These are phyloP conservation scores for Alternaria triticina DNA, from an alignment of 2,329 filamentous ascomycete species.

Conservation along the genomic window DNA sequence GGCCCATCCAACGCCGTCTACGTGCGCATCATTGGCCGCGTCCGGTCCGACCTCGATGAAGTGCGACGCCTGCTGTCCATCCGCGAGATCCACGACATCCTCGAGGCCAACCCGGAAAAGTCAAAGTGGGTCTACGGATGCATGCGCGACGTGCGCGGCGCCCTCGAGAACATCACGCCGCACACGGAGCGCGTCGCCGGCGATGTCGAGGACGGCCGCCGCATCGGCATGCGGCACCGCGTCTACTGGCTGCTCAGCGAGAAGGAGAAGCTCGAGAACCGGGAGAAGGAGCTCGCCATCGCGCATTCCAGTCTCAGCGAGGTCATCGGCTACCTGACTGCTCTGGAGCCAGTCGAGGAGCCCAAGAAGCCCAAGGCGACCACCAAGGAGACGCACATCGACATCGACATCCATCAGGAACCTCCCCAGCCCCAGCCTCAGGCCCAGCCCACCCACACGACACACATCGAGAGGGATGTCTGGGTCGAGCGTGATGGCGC, in stretches of 20 bases:
- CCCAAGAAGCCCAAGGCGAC: conserved; percentile 26
- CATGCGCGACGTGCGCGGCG: conserved; percentile 46
- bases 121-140: conserved; percentile 47
- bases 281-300: conserved; percentile 44
- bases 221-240: conserved; percentile 46
- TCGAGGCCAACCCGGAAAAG: conserved; percentile 46
- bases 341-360: conserved; percentile 40
- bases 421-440: conserved; percentile 4
- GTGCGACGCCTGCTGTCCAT: conserved; percentile 46
- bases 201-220: conserved; percentile 43
- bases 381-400: conserved; percentile 37
- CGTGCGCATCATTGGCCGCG: conserved; percentile 47
- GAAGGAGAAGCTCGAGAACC: conserved; percentile 48
- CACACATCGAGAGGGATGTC: conserved; percentile 38
- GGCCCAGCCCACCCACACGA: conserved; percentile 16
- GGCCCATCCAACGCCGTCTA: conserved; percentile 48
- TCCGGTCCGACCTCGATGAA: conserved; percentile 47
- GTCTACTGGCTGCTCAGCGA: conserved; percentile 49
- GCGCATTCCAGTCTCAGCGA: conserved; percentile 45
- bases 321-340: conserved; percentile 45
- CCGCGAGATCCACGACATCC: conserved; percentile 47
- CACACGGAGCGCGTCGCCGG: conserved; percentile 45
- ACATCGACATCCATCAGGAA: conserved; percentile 39
- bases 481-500: conserved; percentile 35
- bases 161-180: conserved; percentile 46